A percentile compares a stretch with the other conserved stretches of the same genome.
These are phyloP conservation scores for Striga hermonthica DNA, from an alignment of 305 asterid species.

Conservation along the genomic window DNA sequence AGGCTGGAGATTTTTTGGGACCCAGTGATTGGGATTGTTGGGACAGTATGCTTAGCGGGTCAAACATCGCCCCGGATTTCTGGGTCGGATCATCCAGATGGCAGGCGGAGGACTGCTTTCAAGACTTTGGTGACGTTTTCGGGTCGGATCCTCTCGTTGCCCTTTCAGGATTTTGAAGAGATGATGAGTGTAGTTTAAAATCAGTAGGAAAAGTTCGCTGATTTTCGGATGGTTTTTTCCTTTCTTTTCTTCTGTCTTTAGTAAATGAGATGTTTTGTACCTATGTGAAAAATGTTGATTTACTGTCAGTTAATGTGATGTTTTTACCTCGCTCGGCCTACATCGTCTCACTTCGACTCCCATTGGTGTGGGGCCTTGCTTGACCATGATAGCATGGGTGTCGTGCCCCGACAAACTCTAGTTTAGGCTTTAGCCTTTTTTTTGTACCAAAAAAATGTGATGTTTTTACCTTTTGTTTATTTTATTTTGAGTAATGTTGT, in stretches of 20 bases:
- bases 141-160: slow-evolving; percentile 83
- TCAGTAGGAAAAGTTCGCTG: slow-evolving; percentile 25
- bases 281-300: background rate
- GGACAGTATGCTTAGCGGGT: slow-evolving; percentile 34
- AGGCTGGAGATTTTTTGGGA: slow-evolving; percentile 19
- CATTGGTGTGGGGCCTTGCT: too few species aligned
- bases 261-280: background rate
- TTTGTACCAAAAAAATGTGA: too few species aligned
- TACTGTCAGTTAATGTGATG: background rate
- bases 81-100: slow-evolving; percentile 39
- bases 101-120: slow-evolving; percentile 48
- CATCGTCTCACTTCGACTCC: too few species aligned
- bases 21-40: slow-evolving; percentile 29
- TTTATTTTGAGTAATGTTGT: too few species aligned
- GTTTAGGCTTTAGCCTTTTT: too few species aligned
- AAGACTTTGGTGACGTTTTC: slow-evolving; percentile 68
- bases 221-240: slow-evolving; percentile 32
- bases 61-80: slow-evolving; percentile 29
- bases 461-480: too few species aligned
- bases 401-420: too few species aligned
- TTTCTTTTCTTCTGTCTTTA: background rate
- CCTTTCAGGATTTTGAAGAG: slow-evolving; percentile 29
- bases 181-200: slow-evolving; percentile 11
- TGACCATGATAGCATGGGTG: too few species aligned
- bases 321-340: background rate